Evolutionary conservation across 768 basidiomycete genomes (phyloP).

Genomic region (Tephrocybe rancida): DNA sequence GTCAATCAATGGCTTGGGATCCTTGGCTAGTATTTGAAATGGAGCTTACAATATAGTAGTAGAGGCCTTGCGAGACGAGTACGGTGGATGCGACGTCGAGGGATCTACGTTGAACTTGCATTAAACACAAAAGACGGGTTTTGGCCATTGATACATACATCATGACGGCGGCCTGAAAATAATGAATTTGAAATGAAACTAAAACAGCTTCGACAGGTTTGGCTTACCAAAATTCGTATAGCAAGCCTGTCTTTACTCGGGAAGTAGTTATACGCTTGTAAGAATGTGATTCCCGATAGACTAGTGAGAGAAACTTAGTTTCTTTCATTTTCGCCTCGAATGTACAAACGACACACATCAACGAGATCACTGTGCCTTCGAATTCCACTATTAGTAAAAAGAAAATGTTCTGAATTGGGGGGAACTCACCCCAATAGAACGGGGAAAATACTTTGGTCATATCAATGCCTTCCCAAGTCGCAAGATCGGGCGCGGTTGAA

Average conservation of each 20-base stretch:
- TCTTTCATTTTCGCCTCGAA: not conserved
- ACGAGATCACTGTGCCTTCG: slow-evolving; percentile 16
- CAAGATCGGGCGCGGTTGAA: not conserved
- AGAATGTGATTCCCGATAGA: slow-evolving; percentile 29
- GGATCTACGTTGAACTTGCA: slow-evolving; percentile 9
- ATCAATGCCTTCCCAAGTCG: slow-evolving; percentile 17
- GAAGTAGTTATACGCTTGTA: slow-evolving; percentile 34
- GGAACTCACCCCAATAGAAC: slow-evolving; percentile 21
- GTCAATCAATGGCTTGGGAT: no score
- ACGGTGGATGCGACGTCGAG: slow-evolving; percentile 34
- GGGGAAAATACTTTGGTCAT: slow-evolving; percentile 18
- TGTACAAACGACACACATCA: slow-evolving; percentile 3
- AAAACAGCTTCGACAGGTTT: no score
- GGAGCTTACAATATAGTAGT: slow-evolving; percentile 36
- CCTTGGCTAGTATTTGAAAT: no score
- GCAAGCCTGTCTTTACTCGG: slow-evolving; percentile 23
- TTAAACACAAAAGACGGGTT: not conserved
- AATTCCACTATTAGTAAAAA: not conserved
- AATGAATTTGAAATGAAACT: not conserved
- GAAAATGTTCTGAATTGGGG: not conserved
- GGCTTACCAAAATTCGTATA: slow-evolving; percentile 26
- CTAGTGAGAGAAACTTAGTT: slow-evolving; percentile 12
- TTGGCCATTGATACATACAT: not conserved
- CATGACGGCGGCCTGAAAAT: slow-evolving; percentile 2
- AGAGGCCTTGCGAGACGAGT: slow-evolving; percentile 35